Evolutionary conservation across 106 monocot genomes (phyloP).

Genomic region (Chionographis japonica): DNA sequence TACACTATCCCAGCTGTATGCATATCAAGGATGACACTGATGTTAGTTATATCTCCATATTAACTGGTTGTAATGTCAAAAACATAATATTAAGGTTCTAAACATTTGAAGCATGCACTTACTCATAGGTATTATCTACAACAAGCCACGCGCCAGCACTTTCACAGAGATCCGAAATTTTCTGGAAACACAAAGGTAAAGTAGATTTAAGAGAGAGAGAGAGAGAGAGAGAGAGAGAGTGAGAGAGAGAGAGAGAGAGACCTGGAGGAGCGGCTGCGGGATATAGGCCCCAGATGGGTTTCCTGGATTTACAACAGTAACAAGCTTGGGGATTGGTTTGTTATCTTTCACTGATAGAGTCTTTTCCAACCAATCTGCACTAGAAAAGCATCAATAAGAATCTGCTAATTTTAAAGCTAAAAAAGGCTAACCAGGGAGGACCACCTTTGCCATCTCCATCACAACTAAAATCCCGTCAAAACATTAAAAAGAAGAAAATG

Average conservation of each 20-base stretch:
- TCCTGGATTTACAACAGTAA: conserved; percentile 97
- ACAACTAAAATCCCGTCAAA: background rate
- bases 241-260: conserved; percentile 13
- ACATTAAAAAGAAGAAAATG: background rate
- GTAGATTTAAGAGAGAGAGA: background rate
- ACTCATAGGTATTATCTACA: conserved; percentile 99
- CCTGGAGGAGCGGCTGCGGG: conserved; percentile 65
- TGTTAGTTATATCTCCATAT: too few species aligned
- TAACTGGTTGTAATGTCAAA: too few species aligned
- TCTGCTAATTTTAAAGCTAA: background rate
- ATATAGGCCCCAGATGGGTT: conserved; percentile 84
- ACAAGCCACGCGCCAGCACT: conserved; percentile 86
- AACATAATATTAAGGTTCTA: too few species aligned
- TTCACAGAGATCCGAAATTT: conserved; percentile 92
- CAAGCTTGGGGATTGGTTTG: conserved; percentile 80
- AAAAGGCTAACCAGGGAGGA: background rate
- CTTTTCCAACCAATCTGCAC: conserved; percentile 86
- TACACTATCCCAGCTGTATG: too few species aligned
- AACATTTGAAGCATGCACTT: conserved; percentile 19
- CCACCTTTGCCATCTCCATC: background rate
- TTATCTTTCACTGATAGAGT: conserved; percentile 33
- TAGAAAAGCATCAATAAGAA: conserved; percentile 15
- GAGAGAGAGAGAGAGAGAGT: conserved; percentile 11
- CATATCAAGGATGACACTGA: too few species aligned
- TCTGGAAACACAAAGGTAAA: conserved; percentile 38